These are phyloP conservation scores for Lanmaoa pseudosensibilis DNA, from an alignment of 768 basidiomycete species.

Conservation along the genomic window DNA sequence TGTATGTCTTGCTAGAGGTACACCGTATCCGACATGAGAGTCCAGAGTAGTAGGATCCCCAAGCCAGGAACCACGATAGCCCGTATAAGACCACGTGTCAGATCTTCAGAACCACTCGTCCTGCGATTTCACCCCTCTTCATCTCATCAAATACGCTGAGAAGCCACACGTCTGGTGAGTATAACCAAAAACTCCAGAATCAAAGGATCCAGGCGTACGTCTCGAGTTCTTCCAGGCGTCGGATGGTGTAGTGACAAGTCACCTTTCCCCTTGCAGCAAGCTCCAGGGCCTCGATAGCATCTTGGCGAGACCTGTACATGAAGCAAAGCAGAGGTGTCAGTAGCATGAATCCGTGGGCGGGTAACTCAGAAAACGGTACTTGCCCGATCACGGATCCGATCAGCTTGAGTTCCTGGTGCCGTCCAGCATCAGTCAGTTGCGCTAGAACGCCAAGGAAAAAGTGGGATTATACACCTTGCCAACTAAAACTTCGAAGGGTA, in stretches of 20 bases:
- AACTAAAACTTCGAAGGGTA: constrained; percentile 34
- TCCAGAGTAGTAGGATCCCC: too few relatives aligned
- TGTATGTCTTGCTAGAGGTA: not conserved
- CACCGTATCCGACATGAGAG: not conserved
- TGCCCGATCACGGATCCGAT: constrained; percentile 22
- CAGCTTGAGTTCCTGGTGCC: constrained; percentile 22
- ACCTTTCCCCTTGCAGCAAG: constrained; percentile 45
- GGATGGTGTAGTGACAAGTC: constrained; percentile 28
- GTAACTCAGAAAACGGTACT: not conserved
- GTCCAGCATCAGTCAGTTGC: not conserved
- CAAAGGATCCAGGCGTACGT: constrained; percentile 8
- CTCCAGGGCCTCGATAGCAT: constrained; percentile 47
- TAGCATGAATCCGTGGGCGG: not conserved
- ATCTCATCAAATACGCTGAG: constrained; percentile 25
- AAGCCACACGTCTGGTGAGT: not conserved
- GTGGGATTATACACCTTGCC: constrained; percentile 18
- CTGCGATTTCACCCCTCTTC: constrained; percentile 13
- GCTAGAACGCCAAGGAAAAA: not conserved
- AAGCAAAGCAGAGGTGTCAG: not conserved
- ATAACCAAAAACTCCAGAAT: not conserved
- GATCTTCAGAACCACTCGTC: constrained; percentile 23
- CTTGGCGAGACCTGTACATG: constrained; percentile 38
- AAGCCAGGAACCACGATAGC: too few relatives aligned
- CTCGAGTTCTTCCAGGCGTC: constrained; percentile 31
- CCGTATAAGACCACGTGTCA: constrained; percentile 1